Evolutionary conservation across 2,329 filamentous ascomycete genomes (phyloP), one percentile per base, ranked within the genome.

Genomic region (Exserohilum rostratum): DNA sequence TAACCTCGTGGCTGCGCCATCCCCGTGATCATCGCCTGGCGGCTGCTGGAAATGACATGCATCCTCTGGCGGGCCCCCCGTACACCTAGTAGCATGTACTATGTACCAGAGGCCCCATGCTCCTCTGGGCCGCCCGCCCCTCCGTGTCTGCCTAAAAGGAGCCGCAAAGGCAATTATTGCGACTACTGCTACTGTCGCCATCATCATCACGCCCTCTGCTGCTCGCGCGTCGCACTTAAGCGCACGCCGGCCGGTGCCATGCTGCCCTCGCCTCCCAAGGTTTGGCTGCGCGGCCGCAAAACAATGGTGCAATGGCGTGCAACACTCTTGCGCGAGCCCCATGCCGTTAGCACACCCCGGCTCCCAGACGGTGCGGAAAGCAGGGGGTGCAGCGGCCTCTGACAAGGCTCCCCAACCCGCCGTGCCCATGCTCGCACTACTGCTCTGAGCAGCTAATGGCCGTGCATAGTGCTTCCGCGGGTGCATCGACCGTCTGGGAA

Each of bases 381-480:
- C 67, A 70, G 60, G 67, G 64, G 62, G 50, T 46, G 25, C 55
- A 60, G 57, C 53, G 51, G 60, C 57, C 49, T 55, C 52, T 65
- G 64, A 61, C 66, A 65, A 65, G 61, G 67, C 66, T 58, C 60
- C 56, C 65, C 64, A 65, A 58, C 52, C 61, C 62, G 57, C 58
- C 39, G 47, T 61, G 58, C 56, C 64, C 63, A 68, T 69, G 61
- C 67, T 62, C 57, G 50, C 43, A 35, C 61, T 45, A 60, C 64
- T 25, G 22, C 22, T n/a, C n/a, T n/a, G 22, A 4, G 22, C 62
- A 65, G 55, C 56, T 58, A 53, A 54, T 53, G 61, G 66, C 60
- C 62, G 67, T 71, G 69, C 70, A 71, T 71, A 64, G 45, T 53
- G 46, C 64, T 64, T 64, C 69, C 65, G 70, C 70, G 67, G 70